phyloP scores from a whole-genome alignment of 2,329 filamentous ascomycete species.

The Didymella sp. region DNA sequence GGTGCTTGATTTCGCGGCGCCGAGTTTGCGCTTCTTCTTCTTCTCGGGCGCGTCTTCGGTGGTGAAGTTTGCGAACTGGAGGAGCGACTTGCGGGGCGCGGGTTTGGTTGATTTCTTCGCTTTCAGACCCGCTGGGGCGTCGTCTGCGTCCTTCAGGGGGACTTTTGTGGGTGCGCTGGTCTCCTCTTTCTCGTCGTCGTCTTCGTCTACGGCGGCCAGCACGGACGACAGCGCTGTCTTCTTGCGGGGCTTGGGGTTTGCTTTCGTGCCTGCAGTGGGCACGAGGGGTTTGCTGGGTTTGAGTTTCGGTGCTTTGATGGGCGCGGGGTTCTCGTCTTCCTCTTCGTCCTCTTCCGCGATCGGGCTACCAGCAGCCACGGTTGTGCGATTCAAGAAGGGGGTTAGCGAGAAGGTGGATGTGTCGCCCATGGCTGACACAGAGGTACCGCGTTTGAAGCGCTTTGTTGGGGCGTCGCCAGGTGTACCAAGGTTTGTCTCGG shows the following conservation, averaged over 20 bases:
- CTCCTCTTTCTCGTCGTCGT: slow-evolving; percentile 44
- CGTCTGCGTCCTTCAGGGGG: slow-evolving; percentile 46
- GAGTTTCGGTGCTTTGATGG: slow-evolving; percentile 42
- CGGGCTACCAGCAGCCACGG: slow-evolving; percentile 57
- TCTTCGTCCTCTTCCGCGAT: slow-evolving; percentile 47
- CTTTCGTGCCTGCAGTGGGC: slow-evolving; percentile 54
- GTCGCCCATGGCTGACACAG: slow-evolving; percentile 70
- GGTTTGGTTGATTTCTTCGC: slow-evolving; percentile 39
- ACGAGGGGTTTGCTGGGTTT: slow-evolving; percentile 55
- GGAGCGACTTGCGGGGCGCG: slow-evolving; percentile 57
- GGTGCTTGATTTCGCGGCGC: slow-evolving; percentile 64
- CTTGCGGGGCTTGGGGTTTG: slow-evolving; percentile 54
- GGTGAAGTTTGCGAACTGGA: slow-evolving; percentile 54
- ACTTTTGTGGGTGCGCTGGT: slow-evolving; percentile 36
- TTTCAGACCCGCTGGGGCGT: slow-evolving; percentile 41
- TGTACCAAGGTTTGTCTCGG: slow-evolving; percentile 58
- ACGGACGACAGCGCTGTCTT: slow-evolving; percentile 44
- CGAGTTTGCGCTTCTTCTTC: slow-evolving; percentile 72
- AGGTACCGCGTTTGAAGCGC: slow-evolving; percentile 58
- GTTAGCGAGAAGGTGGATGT: slow-evolving; percentile 95
- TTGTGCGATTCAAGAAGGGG: slow-evolving; percentile 83
- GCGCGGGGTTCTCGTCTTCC: slow-evolving; percentile 29
- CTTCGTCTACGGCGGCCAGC: slow-evolving; percentile 55
- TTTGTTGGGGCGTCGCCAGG: slow-evolving; percentile 57
- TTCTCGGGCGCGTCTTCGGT: slow-evolving; percentile 48